Evolutionary conservation across 78 protist species (phyloP), one percentile per base, ranked within the genome.

Genomic region (Dictyostelium brefeldianum): DNA sequence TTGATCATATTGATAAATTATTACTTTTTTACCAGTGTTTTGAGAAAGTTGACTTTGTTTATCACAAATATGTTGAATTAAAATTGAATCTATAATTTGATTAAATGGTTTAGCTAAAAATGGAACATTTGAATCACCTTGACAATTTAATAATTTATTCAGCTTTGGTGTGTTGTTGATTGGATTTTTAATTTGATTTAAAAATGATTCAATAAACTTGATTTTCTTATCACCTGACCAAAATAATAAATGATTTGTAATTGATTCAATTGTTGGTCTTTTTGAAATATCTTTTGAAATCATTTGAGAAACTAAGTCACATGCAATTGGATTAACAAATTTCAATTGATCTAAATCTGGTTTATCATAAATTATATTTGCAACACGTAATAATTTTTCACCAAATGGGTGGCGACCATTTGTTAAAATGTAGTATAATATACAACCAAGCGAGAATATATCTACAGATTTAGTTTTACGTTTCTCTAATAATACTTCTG

Each of bases 371-470:
- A 87, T 46, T 7, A 87, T 87, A 22, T 77, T 74, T 25, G 83
- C 62, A 29, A 87, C 84, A 18, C 93, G 25, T 20, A 64, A 48
- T 20, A 74, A 15, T 47, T 87, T 87, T 3, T 77, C 75, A 36
- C 93, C 93, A 77, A 87, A 87, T 64, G 93, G 93, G 50, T 87
- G 93, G 15, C 65, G 27, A 31, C 93, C 93, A 65, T 56, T 56
- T 8, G 70, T 87, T 5, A 77, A 8, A 20, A 87, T 10, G 17
- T 77, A 87, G 25, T 29, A 56, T 14, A 87, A 47, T 15, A 87
- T 56, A 65, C 93, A 87, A 27, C 93, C 93, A 22, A 87, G 56
- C 20, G 93, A 87, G 22, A 87, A 87, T 41, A 87, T 74, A 65
- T 87, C 93, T 0, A 87, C 62, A 2, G 93, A 56, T 17, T 77